Evolutionary conservation across 306 rosid genomes (phyloP), one percentile per base, ranked within the genome.

Genomic region (Vigna trinervia): DNA sequence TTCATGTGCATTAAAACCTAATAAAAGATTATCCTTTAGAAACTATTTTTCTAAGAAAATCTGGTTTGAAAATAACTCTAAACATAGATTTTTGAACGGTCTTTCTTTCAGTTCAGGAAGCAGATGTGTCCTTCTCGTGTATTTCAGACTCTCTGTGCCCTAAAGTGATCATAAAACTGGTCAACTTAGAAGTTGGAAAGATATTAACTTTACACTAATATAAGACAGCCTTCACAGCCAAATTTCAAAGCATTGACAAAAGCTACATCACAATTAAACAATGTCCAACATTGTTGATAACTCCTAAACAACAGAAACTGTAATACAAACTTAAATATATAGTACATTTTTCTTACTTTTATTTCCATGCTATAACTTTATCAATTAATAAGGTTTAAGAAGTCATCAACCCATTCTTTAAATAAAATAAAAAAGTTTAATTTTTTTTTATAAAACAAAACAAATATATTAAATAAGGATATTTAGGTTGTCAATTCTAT

Each of bases 171-270:
- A 51, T 15, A 61, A 22, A 38, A 36, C 45, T 51, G 32, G 74
- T 78, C 83, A 78, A 78, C 50, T 28, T 59, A 48, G 39, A 78
- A 62, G 80, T 73, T 78, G 60, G 80, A 73, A 54, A 74, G 46
- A 47, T 43, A 20, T 53, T 72, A 63, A 66, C 60, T 26, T 63
- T 63, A 38, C 78, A 63, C 62, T 80, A 80, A 41, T 63, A 41
- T 63, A 63, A 63, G 68, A 72, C 61, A 52, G 51, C 67, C 61
- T 17, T 39, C 50, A 36, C 45, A n/a, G 47, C 15, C 69, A 26
- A 78, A 51, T 2, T 73, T 60, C 45, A 52, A 69, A 58, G 19
- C 76, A 43, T 69, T 74, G 83, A 74, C 56, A 15, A 59, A 70
- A 57, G 60, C 12, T 62, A 64, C 51, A 62, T 52, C 41, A 45